A percentile compares a stretch with the other conserved stretches of the same genome.
These are phyloP conservation scores for Euphorbia peplus DNA, from an alignment of 345 rosid species.

Conservation along the genomic window DNA sequence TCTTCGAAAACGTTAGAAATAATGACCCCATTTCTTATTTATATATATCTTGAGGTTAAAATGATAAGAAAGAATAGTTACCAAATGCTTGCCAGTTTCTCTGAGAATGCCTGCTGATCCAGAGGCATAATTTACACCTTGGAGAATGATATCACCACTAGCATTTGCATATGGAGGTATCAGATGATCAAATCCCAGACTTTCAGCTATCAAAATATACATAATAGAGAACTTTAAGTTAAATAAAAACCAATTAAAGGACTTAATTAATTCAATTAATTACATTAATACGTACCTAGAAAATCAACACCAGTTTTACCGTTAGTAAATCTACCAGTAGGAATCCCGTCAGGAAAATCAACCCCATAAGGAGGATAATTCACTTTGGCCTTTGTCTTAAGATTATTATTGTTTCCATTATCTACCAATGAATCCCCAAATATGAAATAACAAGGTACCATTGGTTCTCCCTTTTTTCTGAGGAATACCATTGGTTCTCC, in stretches of 20 bases:
- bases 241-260: too few species aligned
- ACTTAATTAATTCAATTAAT: not conserved
- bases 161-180: slow-evolving; percentile 6
- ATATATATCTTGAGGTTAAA: too few species aligned
- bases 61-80: not conserved
- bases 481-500: not conserved
- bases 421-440: slow-evolving; percentile 20
- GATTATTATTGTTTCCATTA: slow-evolving; percentile 17
- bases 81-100: slow-evolving; percentile 12
- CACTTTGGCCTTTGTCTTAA: not conserved
- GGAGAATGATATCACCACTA: not conserved
- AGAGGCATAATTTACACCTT: slow-evolving; percentile 25
- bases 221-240: too few species aligned
- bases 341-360: slow-evolving; percentile 9
- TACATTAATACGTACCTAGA: not conserved
- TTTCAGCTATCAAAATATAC: too few species aligned
- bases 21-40: too few species aligned
- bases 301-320: slow-evolving; percentile 3
- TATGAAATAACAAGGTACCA: slow-evolving; percentile 20
- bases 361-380: slow-evolving; percentile 21
- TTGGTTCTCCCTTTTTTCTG: not conserved
- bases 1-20: too few species aligned
- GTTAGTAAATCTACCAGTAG: slow-evolving; percentile 20
- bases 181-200: slow-evolving; percentile 2
- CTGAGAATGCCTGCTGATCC: slow-evolving; percentile 15